Percentiles rank a stretch among this genome's conserved stretches.
These are phyloP conservation scores for Nepenthes gracilis DNA, from an alignment of 148 eudicot species.

Conservation along the genomic window DNA sequence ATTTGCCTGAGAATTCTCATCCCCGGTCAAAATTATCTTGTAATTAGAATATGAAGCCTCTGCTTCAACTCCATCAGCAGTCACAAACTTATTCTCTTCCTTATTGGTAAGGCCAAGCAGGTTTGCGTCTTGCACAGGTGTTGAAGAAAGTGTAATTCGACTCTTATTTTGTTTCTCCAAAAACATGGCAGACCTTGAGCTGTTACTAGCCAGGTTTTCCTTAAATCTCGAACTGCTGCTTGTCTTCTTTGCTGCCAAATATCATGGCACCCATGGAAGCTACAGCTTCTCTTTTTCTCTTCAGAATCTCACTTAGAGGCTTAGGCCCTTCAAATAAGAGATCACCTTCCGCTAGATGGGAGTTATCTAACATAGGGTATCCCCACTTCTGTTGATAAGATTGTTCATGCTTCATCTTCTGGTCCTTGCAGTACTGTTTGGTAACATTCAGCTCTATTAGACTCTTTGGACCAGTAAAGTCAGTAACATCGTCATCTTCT, in stretches of 20 bases:
- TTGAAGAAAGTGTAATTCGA: constrained; percentile 9
- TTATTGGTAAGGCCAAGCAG: constrained; percentile 14
- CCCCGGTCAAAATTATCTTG: constrained; percentile 1
- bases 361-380: constrained; percentile 15
- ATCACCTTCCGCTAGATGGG: constrained; percentile 29
- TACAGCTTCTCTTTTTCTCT: constrained; percentile 50
- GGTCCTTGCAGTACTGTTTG: constrained; percentile 29
- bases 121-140: constrained; percentile 25
- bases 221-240: background rate
- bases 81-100: constrained; percentile 27
- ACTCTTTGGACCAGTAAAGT: constrained; percentile 55
- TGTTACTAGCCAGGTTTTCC: constrained; percentile 4
- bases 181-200: constrained; percentile 5
- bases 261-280: constrained; percentile 7
- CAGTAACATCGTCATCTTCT: constrained; percentile 12
- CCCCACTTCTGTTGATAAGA: constrained; percentile 46
- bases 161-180: constrained; percentile 10
- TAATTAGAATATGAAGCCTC: background rate
- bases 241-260: constrained; percentile 10
- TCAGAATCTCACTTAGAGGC: constrained; percentile 83
- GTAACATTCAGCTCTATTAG: constrained; percentile 47
- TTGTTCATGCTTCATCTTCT: constrained; percentile 20
- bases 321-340: constrained; percentile 81
- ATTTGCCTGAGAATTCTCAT: constrained; percentile 3
- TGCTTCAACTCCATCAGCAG: constrained; percentile 29